Base-by-base conservation (phyloP, 208 protist species). In the Herpetomonas tarakana region DNA sequence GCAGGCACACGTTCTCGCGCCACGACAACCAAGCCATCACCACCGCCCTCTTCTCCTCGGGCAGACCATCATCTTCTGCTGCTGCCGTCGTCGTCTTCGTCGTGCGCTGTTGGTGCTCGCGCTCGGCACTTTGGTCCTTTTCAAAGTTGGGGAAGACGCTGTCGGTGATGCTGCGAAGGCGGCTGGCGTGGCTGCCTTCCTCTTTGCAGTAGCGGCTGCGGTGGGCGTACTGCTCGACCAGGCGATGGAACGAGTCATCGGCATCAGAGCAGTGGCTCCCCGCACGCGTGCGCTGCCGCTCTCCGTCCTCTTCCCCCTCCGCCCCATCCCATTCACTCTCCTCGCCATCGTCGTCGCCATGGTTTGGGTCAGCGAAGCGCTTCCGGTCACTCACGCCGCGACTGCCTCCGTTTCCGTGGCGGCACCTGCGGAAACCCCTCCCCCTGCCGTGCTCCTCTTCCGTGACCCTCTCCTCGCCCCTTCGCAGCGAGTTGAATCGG, bases 1-100 rank as follows among this genome's bases (percentile, higher is more conserved):
- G 68, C 21, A 92, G 58, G 60, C 79, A 85, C 29, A 92, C 70
- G 2, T 54, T 68, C 30, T 88, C 79, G 4, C 86, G 81, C 82
- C 86, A 89, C 28, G 60, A 51, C 41, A 88, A 44, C 74, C 80
- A 82, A 3, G 58, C 14, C 49, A 22, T 31, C 55, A 68, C 22
- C 64, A 71, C 31, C 27, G 47, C 52, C 16, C 61, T 29, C 30
- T 75, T 61, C 26, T 18, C 26, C 6, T 6, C 26, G 9, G 44
- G 14, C 21, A 29, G 12, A 19, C 16, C 45, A 19, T 12, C 25
- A 16, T 3, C 24, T n/a, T n/a, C 45, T 31, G 41, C 14, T 3
- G 25, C 25, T 19, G 31, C 25, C 12, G 26, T 62, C 24, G 39
- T 62, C 24, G 39, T 46, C 12, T 49, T 49, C 44, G 9, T 49